phyloP scores from a whole-genome alignment of 2,329 filamentous ascomycete species.

The Penicillium verrucosum region DNA sequence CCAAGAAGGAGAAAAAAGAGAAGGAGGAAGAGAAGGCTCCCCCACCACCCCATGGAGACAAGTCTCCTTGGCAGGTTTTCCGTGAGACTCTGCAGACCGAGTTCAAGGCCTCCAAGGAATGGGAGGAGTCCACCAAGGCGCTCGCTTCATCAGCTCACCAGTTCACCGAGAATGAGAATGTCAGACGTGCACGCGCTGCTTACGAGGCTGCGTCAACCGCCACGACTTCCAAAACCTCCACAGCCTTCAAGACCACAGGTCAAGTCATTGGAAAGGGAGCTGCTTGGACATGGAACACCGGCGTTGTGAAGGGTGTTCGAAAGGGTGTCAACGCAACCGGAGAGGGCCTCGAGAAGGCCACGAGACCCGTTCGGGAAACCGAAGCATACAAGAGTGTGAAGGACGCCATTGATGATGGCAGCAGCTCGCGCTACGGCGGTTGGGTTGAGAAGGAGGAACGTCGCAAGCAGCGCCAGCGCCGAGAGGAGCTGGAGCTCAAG shows the following conservation, averaged over 20 bases:
- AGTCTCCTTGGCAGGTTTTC: slow-evolving; percentile 98
- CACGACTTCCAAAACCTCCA: slow-evolving; percentile 72
- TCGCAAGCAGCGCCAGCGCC: slow-evolving; percentile 69
- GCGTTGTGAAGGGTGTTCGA: slow-evolving; percentile 85
- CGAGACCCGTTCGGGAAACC: slow-evolving; percentile 86
- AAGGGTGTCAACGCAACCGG: slow-evolving; percentile 83
- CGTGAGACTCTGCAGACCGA: slow-evolving; percentile 91
- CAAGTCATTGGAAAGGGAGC: slow-evolving; percentile 85
- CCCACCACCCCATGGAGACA: slow-evolving; percentile 94
- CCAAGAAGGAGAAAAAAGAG: slow-evolving; percentile 46
- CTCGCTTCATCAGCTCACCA: slow-evolving; percentile 84
- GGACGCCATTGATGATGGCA: slow-evolving; percentile 94
- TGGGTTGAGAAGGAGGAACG: slow-evolving; percentile 97
- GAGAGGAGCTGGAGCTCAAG: slow-evolving; percentile 62
- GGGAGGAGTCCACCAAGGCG: slow-evolving; percentile 98
- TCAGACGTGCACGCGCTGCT: slow-evolving; percentile 78
- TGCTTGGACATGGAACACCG: slow-evolving; percentile 95
- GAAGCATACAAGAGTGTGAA: slow-evolving; percentile 94
- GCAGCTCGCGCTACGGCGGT: slow-evolving; percentile 90
- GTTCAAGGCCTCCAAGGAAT: slow-evolving; percentile 96
- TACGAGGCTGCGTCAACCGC: slow-evolving; percentile 84
- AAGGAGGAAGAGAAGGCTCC: slow-evolving; percentile 67
- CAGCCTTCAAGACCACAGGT: slow-evolving; percentile 80
- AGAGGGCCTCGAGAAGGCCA: slow-evolving; percentile 87
- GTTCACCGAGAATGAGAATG: slow-evolving; percentile 87